Conservation (phyloP, 176 grass and related monocot genomes). For the Pharus latifolius region DNA sequence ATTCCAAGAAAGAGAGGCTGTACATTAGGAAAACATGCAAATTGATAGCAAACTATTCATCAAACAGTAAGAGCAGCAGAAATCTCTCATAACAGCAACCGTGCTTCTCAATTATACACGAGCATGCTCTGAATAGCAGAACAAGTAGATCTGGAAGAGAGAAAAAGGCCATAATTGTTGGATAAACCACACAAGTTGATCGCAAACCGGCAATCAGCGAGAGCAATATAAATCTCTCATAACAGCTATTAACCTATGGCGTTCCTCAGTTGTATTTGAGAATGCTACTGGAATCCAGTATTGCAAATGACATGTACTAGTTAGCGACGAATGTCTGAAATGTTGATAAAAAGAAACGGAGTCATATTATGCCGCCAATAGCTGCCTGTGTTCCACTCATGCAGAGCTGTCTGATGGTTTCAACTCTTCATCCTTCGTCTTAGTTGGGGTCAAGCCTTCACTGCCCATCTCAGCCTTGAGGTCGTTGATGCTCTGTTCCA, state of each 20-base stretch:
- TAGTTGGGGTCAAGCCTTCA: slow-evolving; percentile 26
- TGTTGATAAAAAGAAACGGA: background rate
- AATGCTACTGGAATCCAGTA: background rate
- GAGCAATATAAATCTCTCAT: background rate
- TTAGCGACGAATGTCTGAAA: background rate
- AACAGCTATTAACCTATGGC: background rate
- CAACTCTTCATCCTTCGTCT: slow-evolving; percentile 31
- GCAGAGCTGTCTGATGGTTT: slow-evolving; percentile 33
- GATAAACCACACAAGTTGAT: background rate
- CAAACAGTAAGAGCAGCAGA: background rate
- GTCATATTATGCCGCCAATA: background rate
- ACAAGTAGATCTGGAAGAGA: background rate
- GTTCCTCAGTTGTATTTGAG: background rate
- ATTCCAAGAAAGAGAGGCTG: too few species aligned
- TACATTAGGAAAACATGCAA: too few species aligned
- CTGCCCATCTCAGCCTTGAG: slow-evolving; percentile 58
- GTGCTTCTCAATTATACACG: background rate
- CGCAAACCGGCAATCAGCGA: background rate
- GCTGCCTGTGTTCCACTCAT: slow-evolving; percentile 4
- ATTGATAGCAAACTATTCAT: background rate
- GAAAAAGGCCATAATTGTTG: background rate
- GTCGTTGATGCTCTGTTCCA: slow-evolving; percentile 69
- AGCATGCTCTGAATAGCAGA: background rate
- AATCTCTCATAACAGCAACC: background rate
- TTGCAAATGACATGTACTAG: background rate